Evolutionary conservation across 1,139 yeast species (phyloP).

Genomic region (Hanseniaspora uvarum): DNA sequence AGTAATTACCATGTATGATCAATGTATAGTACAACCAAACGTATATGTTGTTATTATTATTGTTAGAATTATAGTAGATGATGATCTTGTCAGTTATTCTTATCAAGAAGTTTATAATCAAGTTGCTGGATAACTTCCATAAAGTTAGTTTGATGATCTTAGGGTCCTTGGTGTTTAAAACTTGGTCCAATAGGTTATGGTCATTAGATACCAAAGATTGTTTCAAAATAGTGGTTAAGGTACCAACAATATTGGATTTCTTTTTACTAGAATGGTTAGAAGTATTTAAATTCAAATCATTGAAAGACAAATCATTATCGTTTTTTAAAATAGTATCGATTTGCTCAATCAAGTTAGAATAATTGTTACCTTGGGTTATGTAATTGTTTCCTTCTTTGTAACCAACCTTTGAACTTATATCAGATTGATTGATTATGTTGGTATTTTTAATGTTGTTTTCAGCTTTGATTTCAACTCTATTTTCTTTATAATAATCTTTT

Average conservation of each 20-base stretch:
- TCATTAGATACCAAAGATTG: conserved; percentile 68
- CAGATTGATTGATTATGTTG: conserved; percentile 28
- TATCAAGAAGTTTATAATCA: conserved; percentile 68
- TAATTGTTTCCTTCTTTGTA: conserved; percentile 65
- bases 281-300: conserved; percentile 3
- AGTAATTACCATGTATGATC: conserved; percentile 78
- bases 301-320: conserved; percentile 21
- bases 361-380: conserved; percentile 55
- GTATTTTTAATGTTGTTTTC: background rate
- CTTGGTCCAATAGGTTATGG: conserved; percentile 64
- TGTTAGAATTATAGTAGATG: conserved; percentile 46
- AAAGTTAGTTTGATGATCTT: conserved; percentile 63
- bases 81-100: conserved; percentile 73
- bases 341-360: conserved; percentile 37
- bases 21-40: conserved; percentile 92
- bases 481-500: conserved; percentile 4
- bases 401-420: conserved; percentile 55
- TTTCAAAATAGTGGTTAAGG: conserved; percentile 54
- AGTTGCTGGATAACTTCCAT: conserved; percentile 54
- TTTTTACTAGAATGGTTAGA: conserved; percentile 22
- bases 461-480: conserved; percentile 5
- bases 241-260: conserved; percentile 43
- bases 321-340: conserved; percentile 27
- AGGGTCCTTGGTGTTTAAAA: conserved; percentile 66
- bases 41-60: conserved; percentile 35